Evolutionary conservation across 805 yeast species (phyloP), one percentile per base, ranked within the genome.

Genomic region (Candida sanyiensis): DNA sequence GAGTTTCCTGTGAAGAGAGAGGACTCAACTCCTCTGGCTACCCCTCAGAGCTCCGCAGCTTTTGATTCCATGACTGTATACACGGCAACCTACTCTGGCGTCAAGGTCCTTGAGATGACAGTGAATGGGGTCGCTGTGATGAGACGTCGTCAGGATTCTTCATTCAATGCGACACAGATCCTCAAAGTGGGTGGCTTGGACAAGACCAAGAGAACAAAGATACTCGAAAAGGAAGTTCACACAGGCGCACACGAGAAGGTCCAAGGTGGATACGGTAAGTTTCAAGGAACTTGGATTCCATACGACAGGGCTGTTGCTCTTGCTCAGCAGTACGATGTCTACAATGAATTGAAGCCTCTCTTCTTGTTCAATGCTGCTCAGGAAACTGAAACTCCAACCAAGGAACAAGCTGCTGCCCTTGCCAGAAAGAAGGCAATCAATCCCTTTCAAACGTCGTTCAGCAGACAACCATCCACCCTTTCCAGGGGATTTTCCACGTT

Each of bases 271-370:
- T 82, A 82, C 58, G 93, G 93, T 8, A 66, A 86, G 40, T 83
- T 82, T 53, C 93, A 84, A 62, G 94, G 94, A 7, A 83, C 94
- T 3, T 84, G 93, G 93, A 80, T 84, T 21, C 90, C 93, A 1
- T 61, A 83, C 33, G 73, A 70, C 11, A 75, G 77, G 48, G 93
- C 90, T 3, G 70, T 67, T 26, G 65, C 74, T 34, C 63, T 81
- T 44, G 77, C 78, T 3, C 64, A 68, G 30, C 69, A 67, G 33
- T 71, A 73, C 46, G 78, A 73, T 3, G 93, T 84, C 5, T 69
- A 72, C 46, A 83, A 75, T 2, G 70, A 72, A 8, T 65, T 90
- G 39, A 65, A 67, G 35, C 86, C 90, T 0, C 63, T 89, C 24
- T 80, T 89, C 25, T 39, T 64, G 29, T 70, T 62, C 54, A 73